Conservation (phyloP, 2,329 filamentous ascomycete species). For the Clarireedia homoeocarpa region DNA sequence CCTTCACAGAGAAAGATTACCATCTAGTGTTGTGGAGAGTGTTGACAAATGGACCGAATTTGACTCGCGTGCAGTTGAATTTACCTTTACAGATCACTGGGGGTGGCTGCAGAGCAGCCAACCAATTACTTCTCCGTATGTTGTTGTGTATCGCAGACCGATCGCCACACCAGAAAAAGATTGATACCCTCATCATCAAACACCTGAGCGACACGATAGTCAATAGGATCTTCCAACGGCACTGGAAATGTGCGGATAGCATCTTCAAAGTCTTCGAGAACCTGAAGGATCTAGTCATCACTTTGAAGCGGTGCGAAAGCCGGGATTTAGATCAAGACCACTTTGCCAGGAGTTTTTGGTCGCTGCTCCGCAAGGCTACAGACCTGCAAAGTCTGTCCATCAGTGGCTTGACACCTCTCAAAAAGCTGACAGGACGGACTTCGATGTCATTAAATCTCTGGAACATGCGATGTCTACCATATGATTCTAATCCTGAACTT, state of each 20-base stretch:
- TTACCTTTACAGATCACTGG: slow-evolving; percentile 45
- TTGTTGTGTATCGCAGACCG: slow-evolving; percentile 40
- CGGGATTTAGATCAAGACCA: slow-evolving; percentile 29
- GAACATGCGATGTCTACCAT: slow-evolving; percentile 27
- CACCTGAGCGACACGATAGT: slow-evolving; percentile 42
- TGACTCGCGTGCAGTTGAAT: slow-evolving; percentile 41
- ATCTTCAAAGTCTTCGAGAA: slow-evolving; percentile 36
- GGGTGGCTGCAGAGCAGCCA: slow-evolving; percentile 38
- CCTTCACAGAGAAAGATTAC: slow-evolving; percentile 45
- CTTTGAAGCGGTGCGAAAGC: slow-evolving; percentile 38
- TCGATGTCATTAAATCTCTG: slow-evolving; percentile 11
- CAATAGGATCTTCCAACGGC: slow-evolving; percentile 43
- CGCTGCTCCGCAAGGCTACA: slow-evolving; percentile 38
- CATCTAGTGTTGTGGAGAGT: slow-evolving; percentile 34
- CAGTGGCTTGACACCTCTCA: slow-evolving; percentile 32
- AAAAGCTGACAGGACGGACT: slow-evolving; percentile 18
- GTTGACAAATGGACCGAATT: slow-evolving; percentile 37
- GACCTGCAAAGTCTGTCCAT: slow-evolving; percentile 41
- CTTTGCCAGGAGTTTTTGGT: slow-evolving; percentile 42
- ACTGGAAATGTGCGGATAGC: slow-evolving; percentile 39
- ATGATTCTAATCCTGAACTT: slow-evolving; percentile 9
- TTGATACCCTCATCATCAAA: slow-evolving; percentile 42
- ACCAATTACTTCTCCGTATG: slow-evolving; percentile 44
- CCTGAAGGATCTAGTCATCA: slow-evolving; percentile 40
- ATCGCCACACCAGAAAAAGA: slow-evolving; percentile 35